Conservation (phyloP, 208 protist species). For the Phytomonas serpens region DNA sequence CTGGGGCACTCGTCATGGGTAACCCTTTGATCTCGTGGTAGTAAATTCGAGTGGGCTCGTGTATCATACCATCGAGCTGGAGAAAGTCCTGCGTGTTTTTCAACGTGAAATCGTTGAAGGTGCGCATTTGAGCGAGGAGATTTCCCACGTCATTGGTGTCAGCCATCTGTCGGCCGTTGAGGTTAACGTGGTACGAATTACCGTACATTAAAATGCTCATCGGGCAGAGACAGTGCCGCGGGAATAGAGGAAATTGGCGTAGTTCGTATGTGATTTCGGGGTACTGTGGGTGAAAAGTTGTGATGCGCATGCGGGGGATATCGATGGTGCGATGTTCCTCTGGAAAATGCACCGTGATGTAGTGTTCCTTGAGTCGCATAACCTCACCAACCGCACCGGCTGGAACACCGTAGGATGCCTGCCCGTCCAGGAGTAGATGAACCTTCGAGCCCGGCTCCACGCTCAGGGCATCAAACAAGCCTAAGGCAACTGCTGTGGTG, state of each 20-base stretch:
- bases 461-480: constrained; percentile 60
- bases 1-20: constrained; percentile 31
- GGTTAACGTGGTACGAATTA: constrained; percentile 45
- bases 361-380: constrained; percentile 56
- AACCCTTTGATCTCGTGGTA: constrained; percentile 51
- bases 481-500: constrained; percentile 33
- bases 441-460: constrained; percentile 62
- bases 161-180: constrained; percentile 72
- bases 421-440: constrained; percentile 62
- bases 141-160: constrained; percentile 89
- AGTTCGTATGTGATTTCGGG: constrained; percentile 67
- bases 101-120: constrained; percentile 76
- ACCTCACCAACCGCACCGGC: constrained; percentile 82
- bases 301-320: constrained; percentile 64
- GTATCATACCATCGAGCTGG: constrained; percentile 76
- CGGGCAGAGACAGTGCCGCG: constrained; percentile 58
- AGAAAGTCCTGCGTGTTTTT: constrained; percentile 60
- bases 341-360: constrained; percentile 73
- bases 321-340: constrained; percentile 67
- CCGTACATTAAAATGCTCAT: constrained; percentile 43
- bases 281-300: constrained; percentile 63
- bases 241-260: constrained; percentile 81
- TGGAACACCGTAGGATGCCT: constrained; percentile 38
- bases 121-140: constrained; percentile 70
- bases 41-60: constrained; percentile 88